A percentile compares a stretch with the other conserved stretches of the same genome.
phyloP scores from a whole-genome alignment of 495 filamentous ascomycete species.

The Neurospora sp. region DNA sequence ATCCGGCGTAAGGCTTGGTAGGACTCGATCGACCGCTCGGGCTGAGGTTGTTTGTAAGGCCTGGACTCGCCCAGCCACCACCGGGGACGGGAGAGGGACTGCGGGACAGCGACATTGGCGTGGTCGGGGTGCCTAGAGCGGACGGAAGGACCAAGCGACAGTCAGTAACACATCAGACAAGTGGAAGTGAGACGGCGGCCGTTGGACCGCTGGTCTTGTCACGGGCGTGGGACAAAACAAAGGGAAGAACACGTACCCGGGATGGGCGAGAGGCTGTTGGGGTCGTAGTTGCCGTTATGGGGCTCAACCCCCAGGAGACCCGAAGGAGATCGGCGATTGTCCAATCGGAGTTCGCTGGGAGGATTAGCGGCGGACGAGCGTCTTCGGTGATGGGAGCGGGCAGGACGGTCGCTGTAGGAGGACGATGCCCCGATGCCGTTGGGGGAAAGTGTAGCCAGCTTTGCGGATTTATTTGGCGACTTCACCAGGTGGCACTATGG shows the following conservation, averaged over 20 bases:
- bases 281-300: slow-evolving; percentile 29
- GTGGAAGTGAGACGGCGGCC: not conserved
- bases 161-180: slow-evolving; percentile 4
- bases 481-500: slow-evolving; percentile 9
- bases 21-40: slow-evolving; percentile 62
- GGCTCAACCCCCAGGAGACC: slow-evolving; percentile 28
- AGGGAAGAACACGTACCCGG: slow-evolving; percentile 26
- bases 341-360: slow-evolving; percentile 21
- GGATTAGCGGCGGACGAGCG: slow-evolving; percentile 23
- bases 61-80: slow-evolving; percentile 82
- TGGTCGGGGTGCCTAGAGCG: slow-evolving; percentile 33
- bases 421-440: slow-evolving; percentile 27
- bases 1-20: slow-evolving; percentile 34
- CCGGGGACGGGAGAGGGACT: slow-evolving; percentile 73
- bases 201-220: not conserved
- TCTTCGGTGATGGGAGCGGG: slow-evolving; percentile 30
- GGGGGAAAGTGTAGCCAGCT: slow-evolving; percentile 30
- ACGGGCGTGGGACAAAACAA: not conserved
- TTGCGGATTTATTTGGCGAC: slow-evolving; percentile 6
- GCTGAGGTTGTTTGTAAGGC: slow-evolving; percentile 45
- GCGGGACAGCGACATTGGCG: slow-evolving; percentile 69
- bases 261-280: slow-evolving; percentile 29
- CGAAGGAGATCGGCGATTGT: slow-evolving; percentile 18
- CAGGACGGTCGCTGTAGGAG: slow-evolving; percentile 32
- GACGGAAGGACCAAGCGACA: slow-evolving; percentile 5